Evolutionary conservation across 345 rosid genomes (phyloP), one percentile per base, ranked within the genome.

Genomic region (Anastatica hierochuntica): DNA sequence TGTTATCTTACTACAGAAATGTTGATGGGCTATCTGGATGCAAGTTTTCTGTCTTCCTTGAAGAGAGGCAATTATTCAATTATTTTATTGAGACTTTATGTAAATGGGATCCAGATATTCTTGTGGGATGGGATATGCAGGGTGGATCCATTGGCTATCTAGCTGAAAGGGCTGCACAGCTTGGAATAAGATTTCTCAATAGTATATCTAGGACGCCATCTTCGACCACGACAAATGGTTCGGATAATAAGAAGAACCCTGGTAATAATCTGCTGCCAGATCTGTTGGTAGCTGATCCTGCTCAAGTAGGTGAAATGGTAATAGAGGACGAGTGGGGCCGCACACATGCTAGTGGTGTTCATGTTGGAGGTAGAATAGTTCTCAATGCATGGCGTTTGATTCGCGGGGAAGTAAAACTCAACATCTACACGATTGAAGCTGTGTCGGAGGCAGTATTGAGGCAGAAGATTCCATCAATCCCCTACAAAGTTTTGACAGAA

Each of bases 301-400:
- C 36, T 70, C 56, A 63, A 17, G 51, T 47, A 14, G 81, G 71
- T 40, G 84, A 74, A 75, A 76, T 79, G 58, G 56, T 86, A 40
- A 74, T 83, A 62, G 88, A 83, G 68, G 95, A 90, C 58, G 97
- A 90, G 63, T 86, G 95, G 97, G 97, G 97, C 18, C 78, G 97
- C 56, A 90, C 97, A 58, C 97, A 90, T 78, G 90, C 94, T 33
- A 85, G 97, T 49, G 95, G 98, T 66, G 76, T 90, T 66, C 98
- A 87, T 70, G 98, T 90, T 66, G 92, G 84, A 44, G 98, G 98
- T 53, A 80, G 98, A 73, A 60, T 90, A 66, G 84, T 90, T 70
- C 85, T 87, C 54, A 87, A 90, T 68, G 64, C 79, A 40, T 90
- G 98, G 96, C 79, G 96, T 39, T 68, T 87, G 62, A 83, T 84